Evolutionary conservation across 495 filamentous ascomycete genomes (phyloP).

Genomic region (Chaetomium tenue): DNA sequence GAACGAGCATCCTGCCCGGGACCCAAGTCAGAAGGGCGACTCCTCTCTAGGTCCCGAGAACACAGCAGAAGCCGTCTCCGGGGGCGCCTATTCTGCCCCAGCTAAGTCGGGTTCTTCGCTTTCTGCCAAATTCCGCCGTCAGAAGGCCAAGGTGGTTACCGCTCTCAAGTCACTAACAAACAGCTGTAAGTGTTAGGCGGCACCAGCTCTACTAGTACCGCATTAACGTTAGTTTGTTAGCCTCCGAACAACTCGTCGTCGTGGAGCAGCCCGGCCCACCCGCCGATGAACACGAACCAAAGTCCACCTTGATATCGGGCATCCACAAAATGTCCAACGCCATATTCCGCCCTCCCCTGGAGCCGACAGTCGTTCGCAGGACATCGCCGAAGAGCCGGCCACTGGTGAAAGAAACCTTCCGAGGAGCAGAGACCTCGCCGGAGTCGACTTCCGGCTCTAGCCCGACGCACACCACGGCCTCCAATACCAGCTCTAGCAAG

Average conservation of each 20-base stretch:
- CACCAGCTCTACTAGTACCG: background rate
- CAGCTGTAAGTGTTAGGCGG: slow-evolving; percentile 36
- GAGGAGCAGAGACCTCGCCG: background rate
- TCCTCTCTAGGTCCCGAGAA: slow-evolving; percentile 14
- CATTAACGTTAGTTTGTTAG: slow-evolving; percentile 18
- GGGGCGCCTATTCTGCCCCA: slow-evolving; percentile 13
- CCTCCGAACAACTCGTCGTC: slow-evolving; percentile 29
- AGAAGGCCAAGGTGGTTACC: slow-evolving; percentile 45
- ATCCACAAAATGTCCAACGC: slow-evolving; percentile 45
- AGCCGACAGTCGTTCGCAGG: slow-evolving; percentile 50
- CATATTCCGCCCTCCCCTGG: slow-evolving; percentile 41
- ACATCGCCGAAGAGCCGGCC: slow-evolving; percentile 39
- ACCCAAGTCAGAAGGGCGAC: slow-evolving; percentile 22
- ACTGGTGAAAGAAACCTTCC: slow-evolving; percentile 30
- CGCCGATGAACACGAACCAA: slow-evolving; percentile 15
- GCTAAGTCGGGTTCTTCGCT: slow-evolving; percentile 8
- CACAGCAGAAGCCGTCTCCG: slow-evolving; percentile 2
- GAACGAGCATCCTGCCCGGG: slow-evolving; percentile 27
- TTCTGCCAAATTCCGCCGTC: slow-evolving; percentile 41
- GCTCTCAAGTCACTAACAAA: slow-evolving; percentile 49
- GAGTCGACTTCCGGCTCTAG: background rate
- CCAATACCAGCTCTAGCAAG: slow-evolving; percentile 22
- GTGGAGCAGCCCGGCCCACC: slow-evolving; percentile 1
- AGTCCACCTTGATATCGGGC: slow-evolving; percentile 29
- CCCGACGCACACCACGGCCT: background rate